A percentile compares a stretch with the other conserved stretches of the same genome.
Evolutionary conservation across 2,329 filamentous ascomycete species (phyloP).

Genomic region (Cladophialophora exuberans): DNA sequence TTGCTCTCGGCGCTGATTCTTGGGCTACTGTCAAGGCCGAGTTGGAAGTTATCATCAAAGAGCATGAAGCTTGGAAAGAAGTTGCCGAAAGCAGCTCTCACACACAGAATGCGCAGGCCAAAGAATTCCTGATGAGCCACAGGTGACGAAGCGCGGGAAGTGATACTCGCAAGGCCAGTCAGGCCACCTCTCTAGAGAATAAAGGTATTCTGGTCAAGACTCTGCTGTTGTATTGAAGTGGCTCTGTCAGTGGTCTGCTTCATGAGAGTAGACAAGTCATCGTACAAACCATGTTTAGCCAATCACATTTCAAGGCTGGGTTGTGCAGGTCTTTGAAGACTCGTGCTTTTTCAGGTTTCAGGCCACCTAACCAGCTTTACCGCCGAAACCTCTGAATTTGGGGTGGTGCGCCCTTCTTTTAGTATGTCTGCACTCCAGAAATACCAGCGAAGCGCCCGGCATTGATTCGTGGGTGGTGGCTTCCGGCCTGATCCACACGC

Average conservation of each 20-base stretch:
- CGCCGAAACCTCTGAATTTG: neutral
- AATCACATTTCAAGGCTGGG: too few species aligned
- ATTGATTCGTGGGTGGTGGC: neutral
- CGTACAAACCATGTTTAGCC: too few species aligned
- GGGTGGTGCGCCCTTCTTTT: neutral
- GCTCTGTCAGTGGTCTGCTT: too few species aligned
- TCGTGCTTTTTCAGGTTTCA: too few species aligned
- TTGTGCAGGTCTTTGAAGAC: too few species aligned
- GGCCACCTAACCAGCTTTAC: too few species aligned
- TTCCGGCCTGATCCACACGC: neutral
- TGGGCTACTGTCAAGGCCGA: constrained; percentile 5
- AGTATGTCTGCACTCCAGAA: neutral
- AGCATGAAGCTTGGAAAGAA: constrained; percentile 10
- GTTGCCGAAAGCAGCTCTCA: constrained; percentile 10
- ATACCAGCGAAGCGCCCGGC: neutral
- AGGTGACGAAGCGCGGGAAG: neutral
- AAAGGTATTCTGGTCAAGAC: too few species aligned
- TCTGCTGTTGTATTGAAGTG: too few species aligned
- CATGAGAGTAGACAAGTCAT: too few species aligned
- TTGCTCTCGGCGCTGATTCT: constrained; percentile 9
- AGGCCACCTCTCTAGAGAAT: too few species aligned
- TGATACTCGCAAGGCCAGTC: neutral
- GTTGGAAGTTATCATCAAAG: constrained; percentile 6
- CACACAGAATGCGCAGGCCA: neutral
- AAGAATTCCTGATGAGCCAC: constrained; percentile 5